These are phyloP conservation scores for Fraxinus dipetala DNA, from an alignment of 305 asterid species.

Conservation along the genomic window DNA sequence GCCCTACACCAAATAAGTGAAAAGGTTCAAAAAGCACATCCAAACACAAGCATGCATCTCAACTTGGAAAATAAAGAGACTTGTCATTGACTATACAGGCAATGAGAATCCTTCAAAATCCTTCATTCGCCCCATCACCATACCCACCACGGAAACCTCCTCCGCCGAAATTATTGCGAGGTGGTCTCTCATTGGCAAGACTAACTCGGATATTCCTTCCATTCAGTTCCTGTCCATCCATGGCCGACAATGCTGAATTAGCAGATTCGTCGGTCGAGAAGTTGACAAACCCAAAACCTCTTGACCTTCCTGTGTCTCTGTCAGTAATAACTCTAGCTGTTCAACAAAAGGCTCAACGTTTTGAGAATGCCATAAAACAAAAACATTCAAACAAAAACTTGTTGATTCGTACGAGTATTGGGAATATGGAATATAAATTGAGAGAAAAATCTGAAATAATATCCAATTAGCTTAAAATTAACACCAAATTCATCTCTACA, in stretches of 20 bases:
- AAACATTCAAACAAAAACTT: not conserved
- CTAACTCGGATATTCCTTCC: conserved; percentile 46
- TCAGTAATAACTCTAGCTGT: conserved; percentile 44
- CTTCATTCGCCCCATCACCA: conserved; percentile 7
- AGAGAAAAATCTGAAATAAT: not conserved
- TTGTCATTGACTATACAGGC: not conserved
- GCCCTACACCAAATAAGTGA: not conserved
- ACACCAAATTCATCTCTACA: not conserved
- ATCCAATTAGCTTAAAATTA: not conserved
- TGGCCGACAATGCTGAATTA: conserved; percentile 34
- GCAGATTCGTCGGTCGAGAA: conserved; percentile 28
- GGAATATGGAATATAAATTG: not conserved
- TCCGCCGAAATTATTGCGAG: conserved; percentile 14
- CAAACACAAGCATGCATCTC: not conserved
- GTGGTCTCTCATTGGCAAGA: conserved; percentile 32
- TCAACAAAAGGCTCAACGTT: not conserved
- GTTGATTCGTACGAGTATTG: not conserved
- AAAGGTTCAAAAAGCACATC: not conserved
- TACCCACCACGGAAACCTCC: conserved; percentile 19
- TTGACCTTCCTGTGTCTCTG: conserved; percentile 48
- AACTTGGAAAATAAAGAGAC: not conserved
- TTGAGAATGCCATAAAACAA: not conserved
- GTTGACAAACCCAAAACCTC: conserved; percentile 48
- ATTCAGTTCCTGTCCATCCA: conserved; percentile 46
- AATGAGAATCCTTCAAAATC: not conserved